Evolutionary conservation across 257 asterid species (phyloP), one percentile per base, ranked within the genome.

Genomic region (Solanum gandarillasii): DNA sequence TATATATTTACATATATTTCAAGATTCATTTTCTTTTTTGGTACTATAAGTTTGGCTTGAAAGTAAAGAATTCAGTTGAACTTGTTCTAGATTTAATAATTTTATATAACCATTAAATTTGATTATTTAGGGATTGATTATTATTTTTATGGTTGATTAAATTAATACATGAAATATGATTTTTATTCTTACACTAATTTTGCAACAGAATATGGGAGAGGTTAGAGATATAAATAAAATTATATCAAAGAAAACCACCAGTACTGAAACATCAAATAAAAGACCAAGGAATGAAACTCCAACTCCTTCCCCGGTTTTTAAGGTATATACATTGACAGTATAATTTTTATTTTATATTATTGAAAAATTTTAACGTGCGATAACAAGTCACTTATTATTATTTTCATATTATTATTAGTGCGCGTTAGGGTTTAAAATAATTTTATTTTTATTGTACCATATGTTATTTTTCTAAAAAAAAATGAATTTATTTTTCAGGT

Each of bases 301-400:
- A 27, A 67, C 95, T 13, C 87, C 95, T 68, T 88, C 91, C 89
- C 98, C 98, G 55, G 94, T 94, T 74, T 94, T 93, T 86, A 95
- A 95, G 98, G 98, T 95, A 84, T 73, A 73, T 73, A 21, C 3
- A 73, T 1, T 18, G 5, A 18, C 8, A 32, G 0, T 20, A 72
- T 34, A 72, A 52, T 16, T 6, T 14, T 52, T 14, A 4, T 2
- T 1, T 34, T 31, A 71, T 71, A 31, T 18, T 18, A 72, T 72
- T 72, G 0, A 4, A 1, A 0, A 1, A 0, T 18, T 34, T 72
- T 0, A 34, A 32, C 4, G 4, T 18, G 27, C 10, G 4, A 72
- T 72, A 18, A 72, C 7, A 72, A 9, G n/a, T 71, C 6, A 31
- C 5, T 72, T 72, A 32, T 7, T 71, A 7, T 16, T 72, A 32